Conservation (phyloP, 495 filamentous ascomycete genomes). For the Penicillium angulare region DNA sequence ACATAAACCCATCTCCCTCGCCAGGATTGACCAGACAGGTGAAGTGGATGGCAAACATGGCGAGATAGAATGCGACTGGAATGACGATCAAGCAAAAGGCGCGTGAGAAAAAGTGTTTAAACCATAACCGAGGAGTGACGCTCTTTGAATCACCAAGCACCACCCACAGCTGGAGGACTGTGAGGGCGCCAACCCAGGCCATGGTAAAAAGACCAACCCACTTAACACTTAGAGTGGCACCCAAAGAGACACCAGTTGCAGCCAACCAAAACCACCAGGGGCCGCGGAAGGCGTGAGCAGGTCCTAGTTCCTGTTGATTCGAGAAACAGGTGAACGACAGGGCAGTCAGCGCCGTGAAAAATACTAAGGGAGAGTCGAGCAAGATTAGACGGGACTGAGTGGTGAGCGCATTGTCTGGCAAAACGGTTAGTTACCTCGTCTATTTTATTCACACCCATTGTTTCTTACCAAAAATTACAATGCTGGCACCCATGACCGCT, state of each 20-base stretch:
- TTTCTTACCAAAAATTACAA: conserved; percentile 84
- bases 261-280: conserved; percentile 98
- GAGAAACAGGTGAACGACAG: conserved; percentile 90
- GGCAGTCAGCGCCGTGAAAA: conserved; percentile 89
- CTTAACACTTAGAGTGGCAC: conserved; percentile 93
- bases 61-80: conserved; percentile 85
- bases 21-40: conserved; percentile 88
- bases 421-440: conserved; percentile 10
- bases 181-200: conserved; percentile 94
- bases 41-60: conserved; percentile 96
- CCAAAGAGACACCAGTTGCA: conserved; percentile 81
- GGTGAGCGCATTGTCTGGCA: conserved; percentile 83
- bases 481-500: conserved; percentile 73
- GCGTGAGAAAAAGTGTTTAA: conserved; percentile 92
- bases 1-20: conserved; percentile 99
- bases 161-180: conserved; percentile 89
- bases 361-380: conserved; percentile 91
- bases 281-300: conserved; percentile 75
- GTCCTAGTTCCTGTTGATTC: conserved; percentile 94
- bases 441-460: background rate
- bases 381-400: conserved; percentile 95
- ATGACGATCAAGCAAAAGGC: conserved; percentile 91
- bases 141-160: conserved; percentile 83
- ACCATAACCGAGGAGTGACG: conserved; percentile 81
- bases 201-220: conserved; percentile 99